Conservation (phyloP, 2,329 filamentous ascomycete genomes). For the Aspergillus thermomutatus region DNA sequence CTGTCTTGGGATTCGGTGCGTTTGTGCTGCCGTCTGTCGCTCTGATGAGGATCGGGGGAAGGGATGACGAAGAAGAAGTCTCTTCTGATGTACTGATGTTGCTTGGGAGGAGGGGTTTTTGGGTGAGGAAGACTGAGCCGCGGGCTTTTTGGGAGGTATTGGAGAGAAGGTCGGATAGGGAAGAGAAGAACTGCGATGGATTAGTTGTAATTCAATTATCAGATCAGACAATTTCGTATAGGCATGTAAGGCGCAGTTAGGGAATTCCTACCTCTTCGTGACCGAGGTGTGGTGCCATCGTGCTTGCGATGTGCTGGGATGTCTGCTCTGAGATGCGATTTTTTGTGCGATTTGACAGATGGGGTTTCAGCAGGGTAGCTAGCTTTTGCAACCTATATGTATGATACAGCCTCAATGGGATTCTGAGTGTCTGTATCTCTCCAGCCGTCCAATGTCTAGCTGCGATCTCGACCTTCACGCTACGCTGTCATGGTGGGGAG, state of each 20-base stretch:
- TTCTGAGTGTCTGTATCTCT: background rate
- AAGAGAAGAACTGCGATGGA: conserved; percentile 39
- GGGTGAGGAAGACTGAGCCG: conserved; percentile 44
- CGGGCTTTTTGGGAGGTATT: conserved; percentile 38
- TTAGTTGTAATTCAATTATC: conserved; percentile 3
- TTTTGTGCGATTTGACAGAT: background rate
- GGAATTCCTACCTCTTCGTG: conserved; percentile 40
- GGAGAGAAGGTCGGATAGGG: conserved; percentile 38
- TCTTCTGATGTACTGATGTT: conserved; percentile 22
- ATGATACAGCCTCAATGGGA: background rate
- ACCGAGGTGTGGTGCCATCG: conserved; percentile 35
- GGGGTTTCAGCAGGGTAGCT: background rate
- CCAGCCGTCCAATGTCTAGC: background rate
- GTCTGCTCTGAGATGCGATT: background rate
- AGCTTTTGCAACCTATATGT: background rate
- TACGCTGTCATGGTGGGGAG: conserved; percentile 4
- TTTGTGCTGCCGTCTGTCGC: conserved; percentile 74
- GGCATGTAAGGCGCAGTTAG: background rate
- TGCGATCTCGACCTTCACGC: conserved; percentile 1
- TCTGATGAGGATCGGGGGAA: conserved; percentile 73
- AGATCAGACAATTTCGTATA: background rate
- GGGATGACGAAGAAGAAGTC: conserved; percentile 58
- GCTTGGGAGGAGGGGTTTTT: conserved; percentile 35
- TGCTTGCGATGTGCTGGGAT: background rate
- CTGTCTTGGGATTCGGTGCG: conserved; percentile 37